These are phyloP conservation scores for Entomortierella chlamydospora DNA, from an alignment of 192 early-diverging fungal species.

Conservation along the genomic window DNA sequence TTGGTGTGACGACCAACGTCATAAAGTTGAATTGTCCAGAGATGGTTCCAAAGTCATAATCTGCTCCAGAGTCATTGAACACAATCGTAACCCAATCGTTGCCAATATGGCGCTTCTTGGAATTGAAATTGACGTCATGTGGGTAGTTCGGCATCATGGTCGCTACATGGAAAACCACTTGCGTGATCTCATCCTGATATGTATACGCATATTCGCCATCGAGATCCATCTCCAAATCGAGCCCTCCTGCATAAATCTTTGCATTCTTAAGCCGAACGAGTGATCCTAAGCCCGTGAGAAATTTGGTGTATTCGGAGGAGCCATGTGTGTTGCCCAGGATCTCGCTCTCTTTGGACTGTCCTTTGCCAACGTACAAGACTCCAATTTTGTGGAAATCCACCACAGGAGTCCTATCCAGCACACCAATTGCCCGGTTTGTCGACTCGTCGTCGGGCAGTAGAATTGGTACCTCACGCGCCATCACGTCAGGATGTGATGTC, in stretches of 20 bases:
- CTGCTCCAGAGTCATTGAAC: constrained; percentile 89
- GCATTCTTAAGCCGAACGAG: constrained; percentile 74
- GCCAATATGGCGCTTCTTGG: constrained; percentile 96
- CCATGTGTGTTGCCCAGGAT: constrained; percentile 91
- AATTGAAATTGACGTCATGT: constrained; percentile 81
- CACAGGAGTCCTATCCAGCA: constrained; percentile 89
- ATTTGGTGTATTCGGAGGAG: constrained; percentile 87
- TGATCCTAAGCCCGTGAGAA: constrained; percentile 84
- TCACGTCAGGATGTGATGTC: constrained; percentile 77
- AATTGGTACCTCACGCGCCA: constrained; percentile 63
- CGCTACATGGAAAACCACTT: constrained; percentile 93
- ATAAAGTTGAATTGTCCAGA: constrained; percentile 97
- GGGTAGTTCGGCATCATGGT: constrained; percentile 91
- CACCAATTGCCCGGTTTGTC: constrained; percentile 78
- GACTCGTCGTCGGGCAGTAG: constrained; percentile 83
- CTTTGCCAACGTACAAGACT: constrained; percentile 89
- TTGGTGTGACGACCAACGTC: constrained; percentile 91
- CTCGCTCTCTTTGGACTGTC: constrained; percentile 85
- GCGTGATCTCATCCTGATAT: constrained; percentile 85
- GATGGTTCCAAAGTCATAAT: constrained; percentile 90
- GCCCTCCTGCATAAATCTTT: constrained; percentile 86
- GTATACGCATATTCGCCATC: constrained; percentile 90
- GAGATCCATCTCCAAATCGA: constrained; percentile 84
- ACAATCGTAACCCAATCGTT: constrained; percentile 97
- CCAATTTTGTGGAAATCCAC: constrained; percentile 97